Percentiles rank a stretch among this genome's conserved stretches.
Evolutionary conservation across 257 asterid species (phyloP).

Genomic region (Solanum etuberosum): DNA sequence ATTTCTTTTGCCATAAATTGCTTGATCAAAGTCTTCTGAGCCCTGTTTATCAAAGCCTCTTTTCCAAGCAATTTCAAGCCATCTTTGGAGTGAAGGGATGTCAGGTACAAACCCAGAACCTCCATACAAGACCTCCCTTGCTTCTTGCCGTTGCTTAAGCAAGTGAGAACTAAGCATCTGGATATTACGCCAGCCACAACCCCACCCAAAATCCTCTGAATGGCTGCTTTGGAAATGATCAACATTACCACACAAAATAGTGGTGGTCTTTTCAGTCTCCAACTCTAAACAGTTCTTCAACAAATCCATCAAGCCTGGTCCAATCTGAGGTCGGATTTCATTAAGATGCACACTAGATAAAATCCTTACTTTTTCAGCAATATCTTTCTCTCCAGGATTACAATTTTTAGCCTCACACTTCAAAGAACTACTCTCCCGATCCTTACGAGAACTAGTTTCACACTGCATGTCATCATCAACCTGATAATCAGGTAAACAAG

Average conservation of each 20-base stretch:
- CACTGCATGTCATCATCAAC: constrained; percentile 11
- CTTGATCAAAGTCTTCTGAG: constrained; percentile 48
- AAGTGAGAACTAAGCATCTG: constrained; percentile 92
- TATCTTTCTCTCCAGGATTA: constrained; percentile 6
- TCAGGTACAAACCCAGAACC: constrained; percentile 79
- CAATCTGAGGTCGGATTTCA: constrained; percentile 29
- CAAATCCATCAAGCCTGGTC: constrained; percentile 43
- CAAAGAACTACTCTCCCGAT: constrained; percentile 22
- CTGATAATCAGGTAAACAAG: constrained; percentile 14
- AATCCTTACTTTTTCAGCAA: constrained; percentile 17
- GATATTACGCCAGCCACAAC: constrained; percentile 97
- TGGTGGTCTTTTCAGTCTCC: constrained; percentile 34
- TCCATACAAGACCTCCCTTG: constrained; percentile 48
- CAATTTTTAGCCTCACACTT: constrained; percentile 2
- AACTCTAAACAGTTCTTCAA: constrained; percentile 55
- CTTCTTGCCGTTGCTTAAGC: constrained; percentile 51
- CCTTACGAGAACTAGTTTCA: constrained; percentile 1
- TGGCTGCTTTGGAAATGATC: constrained; percentile 66
- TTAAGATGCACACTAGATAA: constrained; percentile 28
- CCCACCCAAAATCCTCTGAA: constrained; percentile 76
- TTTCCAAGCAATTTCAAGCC: constrained; percentile 90
- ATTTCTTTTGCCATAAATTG: constrained; percentile 47
- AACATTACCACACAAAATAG: constrained; percentile 50
- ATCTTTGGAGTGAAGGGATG: constrained; percentile 60
- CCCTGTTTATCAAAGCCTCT: constrained; percentile 69